Percentiles rank a stretch among this genome's conserved stretches.
Evolutionary conservation across 192 early-diverging fungal species (phyloP).

Genomic region (Podila epicladia): DNA sequence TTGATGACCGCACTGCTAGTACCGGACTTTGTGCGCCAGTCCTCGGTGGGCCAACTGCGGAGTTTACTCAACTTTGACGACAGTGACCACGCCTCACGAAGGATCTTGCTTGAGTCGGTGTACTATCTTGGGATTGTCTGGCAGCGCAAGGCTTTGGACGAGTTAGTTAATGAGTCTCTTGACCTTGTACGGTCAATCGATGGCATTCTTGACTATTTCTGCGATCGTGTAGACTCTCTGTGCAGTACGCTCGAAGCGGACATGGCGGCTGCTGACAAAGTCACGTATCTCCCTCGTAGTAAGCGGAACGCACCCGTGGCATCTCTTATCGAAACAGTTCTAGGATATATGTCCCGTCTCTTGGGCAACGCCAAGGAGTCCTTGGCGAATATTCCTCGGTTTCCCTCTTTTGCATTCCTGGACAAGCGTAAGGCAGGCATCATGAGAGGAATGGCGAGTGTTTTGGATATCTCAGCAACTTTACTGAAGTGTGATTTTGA

Average conservation of each 20-base stretch:
- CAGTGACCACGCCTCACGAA: conserved; percentile 13
- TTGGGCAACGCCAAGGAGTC: not conserved
- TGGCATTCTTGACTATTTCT: conserved; percentile 20
- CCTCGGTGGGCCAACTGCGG: conserved; percentile 21
- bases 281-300: not conserved
- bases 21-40: conserved; percentile 27
- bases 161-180: not conserved
- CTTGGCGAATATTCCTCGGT: not conserved
- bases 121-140: conserved; percentile 31
- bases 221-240: conserved; percentile 7
- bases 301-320: conserved; percentile 4
- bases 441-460: too few relatives aligned
- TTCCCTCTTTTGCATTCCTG: conserved; percentile 14
- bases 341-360: conserved; percentile 20
- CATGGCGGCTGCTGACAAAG: not conserved
- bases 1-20: conserved; percentile 20
- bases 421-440: conserved; percentile 24
- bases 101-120: conserved; percentile 18
- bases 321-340: conserved; percentile 1
- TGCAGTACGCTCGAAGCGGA: conserved; percentile 8
- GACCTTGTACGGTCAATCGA: not conserved
- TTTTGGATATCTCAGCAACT: too few relatives aligned
- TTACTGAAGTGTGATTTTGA: too few relatives aligned
- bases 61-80: conserved; percentile 27
- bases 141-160: conserved; percentile 9